Evolutionary conservation across 768 basidiomycete genomes (phyloP).

Genomic region (Hemileccinum impolitum): DNA sequence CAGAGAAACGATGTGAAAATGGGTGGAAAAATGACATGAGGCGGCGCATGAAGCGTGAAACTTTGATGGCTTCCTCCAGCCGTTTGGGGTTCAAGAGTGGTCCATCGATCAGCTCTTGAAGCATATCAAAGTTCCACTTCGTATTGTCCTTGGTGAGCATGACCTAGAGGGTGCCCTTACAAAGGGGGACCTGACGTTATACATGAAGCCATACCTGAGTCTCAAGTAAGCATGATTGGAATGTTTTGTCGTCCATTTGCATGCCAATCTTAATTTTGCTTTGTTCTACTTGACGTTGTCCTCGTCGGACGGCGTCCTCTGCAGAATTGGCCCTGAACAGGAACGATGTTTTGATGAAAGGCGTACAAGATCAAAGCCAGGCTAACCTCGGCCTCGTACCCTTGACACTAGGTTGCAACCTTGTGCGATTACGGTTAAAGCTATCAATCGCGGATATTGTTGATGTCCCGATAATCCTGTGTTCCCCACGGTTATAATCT

Average conservation of each 20-base stretch:
- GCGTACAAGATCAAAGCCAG: not conserved
- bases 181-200: not conserved
- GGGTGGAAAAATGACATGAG: slow-evolving; percentile 95
- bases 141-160: slow-evolving; percentile 83
- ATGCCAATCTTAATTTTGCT: slow-evolving; percentile 85
- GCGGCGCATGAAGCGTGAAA: slow-evolving; percentile 82
- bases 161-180: slow-evolving; percentile 46
- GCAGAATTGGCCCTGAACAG: slow-evolving; percentile 65
- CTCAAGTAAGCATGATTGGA: slow-evolving; percentile 80
- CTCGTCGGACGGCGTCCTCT: slow-evolving; percentile 82
- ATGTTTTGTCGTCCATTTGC: slow-evolving; percentile 94
- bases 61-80: slow-evolving; percentile 92
- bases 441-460: slow-evolving; percentile 88
- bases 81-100: slow-evolving; percentile 88
- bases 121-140: slow-evolving; percentile 89
- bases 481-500: slow-evolving; percentile 71
- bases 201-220: slow-evolving; percentile 57
- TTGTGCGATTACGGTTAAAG: slow-evolving; percentile 83
- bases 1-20: slow-evolving; percentile 82
- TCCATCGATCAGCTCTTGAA: slow-evolving; percentile 89
- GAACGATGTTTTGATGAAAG: not conserved
- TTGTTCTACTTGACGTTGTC: slow-evolving; percentile 88
- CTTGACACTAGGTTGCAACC: slow-evolving; percentile 60
- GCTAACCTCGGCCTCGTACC: slow-evolving; percentile 62
- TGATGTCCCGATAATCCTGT: slow-evolving; percentile 79